A percentile compares a stretch with the other conserved stretches of the same genome.
phyloP scores from a whole-genome alignment of 257 asterid species.

The Parsonsia alboflavescens region DNA sequence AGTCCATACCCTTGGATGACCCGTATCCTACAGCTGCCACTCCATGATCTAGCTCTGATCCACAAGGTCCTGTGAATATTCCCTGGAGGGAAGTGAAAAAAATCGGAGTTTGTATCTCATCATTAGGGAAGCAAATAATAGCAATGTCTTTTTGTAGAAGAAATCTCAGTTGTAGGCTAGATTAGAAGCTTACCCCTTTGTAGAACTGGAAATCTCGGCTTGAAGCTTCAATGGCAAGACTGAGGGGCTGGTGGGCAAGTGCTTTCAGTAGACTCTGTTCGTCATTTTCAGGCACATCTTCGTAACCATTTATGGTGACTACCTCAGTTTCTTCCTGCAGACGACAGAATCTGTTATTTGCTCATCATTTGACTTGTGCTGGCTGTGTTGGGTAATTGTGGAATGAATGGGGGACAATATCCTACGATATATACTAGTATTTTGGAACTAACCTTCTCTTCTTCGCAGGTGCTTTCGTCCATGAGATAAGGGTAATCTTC shows the following conservation, averaged over 20 bases:
- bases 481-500: slow-evolving; percentile 38
- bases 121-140: neutral
- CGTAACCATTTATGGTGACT: slow-evolving; percentile 33
- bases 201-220: slow-evolving; percentile 40
- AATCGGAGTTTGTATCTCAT: neutral
- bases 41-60: neutral
- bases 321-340: slow-evolving; percentile 31
- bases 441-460: slow-evolving; percentile 21
- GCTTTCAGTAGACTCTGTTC: slow-evolving; percentile 37
- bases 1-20: slow-evolving; percentile 4
- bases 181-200: slow-evolving; percentile 23
- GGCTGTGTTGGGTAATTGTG: neutral
- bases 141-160: neutral
- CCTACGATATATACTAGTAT: neutral
- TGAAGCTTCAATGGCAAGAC: slow-evolving; percentile 41
- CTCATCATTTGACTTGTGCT: neutral
- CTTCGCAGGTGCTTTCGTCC: slow-evolving; percentile 40
- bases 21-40: slow-evolving; percentile 8
- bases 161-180: neutral
- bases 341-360: neutral
- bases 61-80: slow-evolving; percentile 4
- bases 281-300: slow-evolving; percentile 34
- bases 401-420: neutral
- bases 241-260: slow-evolving; percentile 40
- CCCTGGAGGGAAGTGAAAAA: neutral